Conservation (phyloP, 371 early-diverging fungal genomes). For the Saksenaea vasiformis region DNA sequence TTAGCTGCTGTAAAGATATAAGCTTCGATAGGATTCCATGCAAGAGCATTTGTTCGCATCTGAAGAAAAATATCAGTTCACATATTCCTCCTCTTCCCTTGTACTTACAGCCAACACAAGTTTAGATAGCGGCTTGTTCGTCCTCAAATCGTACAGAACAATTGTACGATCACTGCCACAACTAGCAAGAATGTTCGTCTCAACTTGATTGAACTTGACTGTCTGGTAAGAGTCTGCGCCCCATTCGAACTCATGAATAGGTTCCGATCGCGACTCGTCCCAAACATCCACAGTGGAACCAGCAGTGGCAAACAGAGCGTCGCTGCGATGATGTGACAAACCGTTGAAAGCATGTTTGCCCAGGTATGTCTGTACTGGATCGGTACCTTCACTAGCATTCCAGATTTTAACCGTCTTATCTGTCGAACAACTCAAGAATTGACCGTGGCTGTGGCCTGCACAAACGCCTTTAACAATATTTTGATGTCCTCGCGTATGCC, state of each 20-base stretch:
- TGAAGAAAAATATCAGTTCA: constrained; percentile 15
- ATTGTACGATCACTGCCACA: constrained; percentile 92
- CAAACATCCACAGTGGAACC: constrained; percentile 87
- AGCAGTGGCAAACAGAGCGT: constrained; percentile 87
- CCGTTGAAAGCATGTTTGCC: constrained; percentile 81
- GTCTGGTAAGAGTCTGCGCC: constrained; percentile 93
- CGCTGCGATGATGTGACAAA: constrained; percentile 80
- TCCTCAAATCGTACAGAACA: constrained; percentile 92
- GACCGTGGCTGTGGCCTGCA: constrained; percentile 62
- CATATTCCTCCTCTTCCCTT: background rate
- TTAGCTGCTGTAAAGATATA: constrained; percentile 93
- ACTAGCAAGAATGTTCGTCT: constrained; percentile 87
- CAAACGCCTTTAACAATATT: constrained; percentile 83
- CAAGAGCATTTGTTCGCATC: constrained; percentile 89
- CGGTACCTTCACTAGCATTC: constrained; percentile 52
- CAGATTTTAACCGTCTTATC: constrained; percentile 91
- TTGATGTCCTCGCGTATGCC: constrained; percentile 78
- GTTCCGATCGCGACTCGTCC: constrained; percentile 89
- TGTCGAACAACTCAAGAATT: constrained; percentile 84
- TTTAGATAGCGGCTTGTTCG: constrained; percentile 80
- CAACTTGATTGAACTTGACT: constrained; percentile 94
- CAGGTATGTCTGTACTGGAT: constrained; percentile 72
- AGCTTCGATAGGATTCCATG: constrained; percentile 99
- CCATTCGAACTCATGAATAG: constrained; percentile 84
- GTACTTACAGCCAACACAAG: constrained; percentile 60